Evolutionary conservation across 2,329 filamentous ascomycete species (phyloP), one percentile per base, ranked within the genome.

Genomic region (Dactylellina cionopaga): DNA sequence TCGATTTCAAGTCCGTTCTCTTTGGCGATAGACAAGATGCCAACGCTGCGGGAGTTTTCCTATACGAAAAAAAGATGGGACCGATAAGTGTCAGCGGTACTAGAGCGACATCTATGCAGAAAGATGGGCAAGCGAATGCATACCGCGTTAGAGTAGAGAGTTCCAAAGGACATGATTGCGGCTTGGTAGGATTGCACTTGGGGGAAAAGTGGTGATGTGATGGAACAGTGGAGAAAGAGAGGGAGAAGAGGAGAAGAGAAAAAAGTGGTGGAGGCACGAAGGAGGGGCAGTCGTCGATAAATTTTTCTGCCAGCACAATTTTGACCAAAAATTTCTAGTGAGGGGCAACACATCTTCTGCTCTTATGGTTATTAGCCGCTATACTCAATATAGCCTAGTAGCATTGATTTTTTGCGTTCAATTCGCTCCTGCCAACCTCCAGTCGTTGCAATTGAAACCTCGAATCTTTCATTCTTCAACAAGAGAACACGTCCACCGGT

Each of bases 1-100:
- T 97, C 92, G 78, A 99, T 83, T 77, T 98, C 92, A 81, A 99
- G 88, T 82, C 90, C 89, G 85, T 98, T 98, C 85, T 92, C 92
- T 90, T 99, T 98, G 79, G 95, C 95, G 81, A 97, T 92, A 79
- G 92, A 93, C 82, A 90, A 88, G 83, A 96, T 91, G 82, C 89
- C 89, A 80, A 90, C 91, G 83, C 90, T 91, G 86, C 94, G 93
- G 83, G 91, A 86, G 88, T 97, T 96, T 81, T 86, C 87, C 93
- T 97, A 80, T 72, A 77, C 2, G 41, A 59, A 55, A 63, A 75
- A 74, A 65, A 75, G 41, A 19, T 27, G 55, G 55, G 11, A 5
- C 19, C 22, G 35, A 35, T 64, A 13, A 54, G 35, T 33, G 60
- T 54, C 75, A 58, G 58, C 74, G 44, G 73, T 74, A 66, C 37